These are phyloP conservation scores for Cercospora zeae-maydis DNA, from an alignment of 2,329 filamentous ascomycete genomes.

Conservation along the genomic window DNA sequence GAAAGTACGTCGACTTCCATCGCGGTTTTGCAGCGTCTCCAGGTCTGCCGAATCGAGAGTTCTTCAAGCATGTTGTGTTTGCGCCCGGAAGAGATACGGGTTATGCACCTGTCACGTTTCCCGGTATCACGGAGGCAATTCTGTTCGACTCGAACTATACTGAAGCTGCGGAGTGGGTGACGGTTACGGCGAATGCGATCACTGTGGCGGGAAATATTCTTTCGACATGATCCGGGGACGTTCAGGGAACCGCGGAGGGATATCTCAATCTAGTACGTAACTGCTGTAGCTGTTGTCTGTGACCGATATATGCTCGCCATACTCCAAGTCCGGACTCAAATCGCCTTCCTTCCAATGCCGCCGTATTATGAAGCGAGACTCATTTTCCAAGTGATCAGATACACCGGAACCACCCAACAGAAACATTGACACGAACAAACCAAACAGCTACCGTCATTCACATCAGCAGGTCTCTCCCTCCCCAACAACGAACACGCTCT, in stretches of 20 bases:
- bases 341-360: too few relatives aligned
- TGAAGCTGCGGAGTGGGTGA: neutral
- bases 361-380: neutral
- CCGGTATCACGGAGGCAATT: too few relatives aligned
- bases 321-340: neutral
- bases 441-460: neutral
- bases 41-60: too few relatives aligned
- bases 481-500: neutral
- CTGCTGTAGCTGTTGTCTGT: neutral
- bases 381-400: slow-evolving; percentile 4
- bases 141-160: neutral
- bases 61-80: too few relatives aligned
- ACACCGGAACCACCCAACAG: slow-evolving; percentile 2
- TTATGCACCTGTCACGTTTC: neutral
- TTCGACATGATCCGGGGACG: neutral
- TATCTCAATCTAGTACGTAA: neutral
- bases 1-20: too few relatives aligned
- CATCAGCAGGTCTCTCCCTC: neutral
- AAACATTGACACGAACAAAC: neutral
- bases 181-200: neutral
- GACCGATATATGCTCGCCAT: slow-evolving; percentile 2
- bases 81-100: too few relatives aligned
- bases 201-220: neutral
- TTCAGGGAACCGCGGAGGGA: too few relatives aligned
- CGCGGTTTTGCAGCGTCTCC: too few relatives aligned